phyloP scores from a whole-genome alignment of 2,329 filamentous ascomycete genomes.

The Exophiala aquamarina region DNA sequence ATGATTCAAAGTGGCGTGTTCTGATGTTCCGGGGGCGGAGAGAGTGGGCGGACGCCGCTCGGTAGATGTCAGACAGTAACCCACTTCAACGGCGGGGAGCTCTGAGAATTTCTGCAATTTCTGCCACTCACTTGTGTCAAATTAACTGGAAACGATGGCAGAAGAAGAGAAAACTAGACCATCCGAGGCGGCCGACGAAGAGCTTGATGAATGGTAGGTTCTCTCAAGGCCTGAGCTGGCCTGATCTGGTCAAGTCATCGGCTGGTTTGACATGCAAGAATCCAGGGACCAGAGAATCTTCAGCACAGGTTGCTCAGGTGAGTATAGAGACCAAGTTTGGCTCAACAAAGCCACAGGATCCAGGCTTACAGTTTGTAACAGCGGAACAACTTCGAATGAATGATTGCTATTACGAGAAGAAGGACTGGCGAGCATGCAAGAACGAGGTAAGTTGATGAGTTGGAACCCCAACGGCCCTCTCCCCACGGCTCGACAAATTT shows the following conservation, averaged over 20 bases:
- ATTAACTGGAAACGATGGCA: slow-evolving; percentile 49
- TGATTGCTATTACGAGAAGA: slow-evolving; percentile 93
- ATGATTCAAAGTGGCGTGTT: slow-evolving; percentile 43
- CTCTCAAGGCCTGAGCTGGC: slow-evolving; percentile 34
- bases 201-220: slow-evolving; percentile 87
- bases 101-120: too few relatives aligned
- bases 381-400: slow-evolving; percentile 89
- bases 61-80: slow-evolving; percentile 1
- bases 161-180: slow-evolving; percentile 52
- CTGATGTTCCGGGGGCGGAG: background rate
- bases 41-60: background rate
- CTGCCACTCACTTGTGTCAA: too few relatives aligned
- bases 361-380: slow-evolving; percentile 39
- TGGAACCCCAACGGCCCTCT: slow-evolving; percentile 19
- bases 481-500: slow-evolving; percentile 1
- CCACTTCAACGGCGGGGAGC: too few relatives aligned
- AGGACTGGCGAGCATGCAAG: slow-evolving; percentile 89
- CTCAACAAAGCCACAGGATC: background rate
- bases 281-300: slow-evolving; percentile 94
- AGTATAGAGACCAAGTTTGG: slow-evolving; percentile 1
- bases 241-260: slow-evolving; percentile 5
- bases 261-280: slow-evolving; percentile 4
- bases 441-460: slow-evolving; percentile 67
- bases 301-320: slow-evolving; percentile 86
- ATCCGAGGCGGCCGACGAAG: slow-evolving; percentile 68